A percentile compares a stretch with the other conserved stretches of the same genome.
These are phyloP conservation scores for Cryphonectria radicalis DNA, from an alignment of 2,329 filamentous ascomycete genomes.

Conservation along the genomic window DNA sequence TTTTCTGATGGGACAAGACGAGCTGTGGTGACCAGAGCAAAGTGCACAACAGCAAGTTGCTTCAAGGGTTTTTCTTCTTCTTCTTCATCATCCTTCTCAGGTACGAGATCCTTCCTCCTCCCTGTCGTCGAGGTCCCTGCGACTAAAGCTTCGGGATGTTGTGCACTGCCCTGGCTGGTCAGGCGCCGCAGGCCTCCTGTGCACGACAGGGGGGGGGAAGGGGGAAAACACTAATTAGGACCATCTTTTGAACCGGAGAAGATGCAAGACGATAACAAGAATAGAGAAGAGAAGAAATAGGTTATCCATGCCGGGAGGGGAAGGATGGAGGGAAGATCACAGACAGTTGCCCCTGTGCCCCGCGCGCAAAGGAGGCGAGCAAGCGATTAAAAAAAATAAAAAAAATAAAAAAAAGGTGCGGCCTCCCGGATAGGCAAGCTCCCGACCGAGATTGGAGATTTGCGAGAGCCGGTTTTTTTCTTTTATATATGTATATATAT, in stretches of 20 bases:
- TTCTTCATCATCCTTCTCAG: too few relatives aligned
- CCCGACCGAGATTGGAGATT: neutral
- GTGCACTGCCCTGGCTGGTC: neutral
- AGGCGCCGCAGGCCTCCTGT: neutral
- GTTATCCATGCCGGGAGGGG: neutral
- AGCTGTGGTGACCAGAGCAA: neutral
- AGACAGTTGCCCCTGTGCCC: neutral
- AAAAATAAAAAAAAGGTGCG: neutral
- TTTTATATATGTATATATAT: neutral
- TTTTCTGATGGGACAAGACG: neutral
- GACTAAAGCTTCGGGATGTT: neutral
- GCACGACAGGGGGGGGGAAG: neutral
- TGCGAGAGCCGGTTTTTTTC: neutral
- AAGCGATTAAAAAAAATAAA: neutral
- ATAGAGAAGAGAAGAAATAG: neutral
- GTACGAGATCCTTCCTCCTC: neutral
- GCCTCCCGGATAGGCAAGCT: neutral
- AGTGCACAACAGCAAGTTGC: neutral
- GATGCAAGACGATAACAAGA: neutral
- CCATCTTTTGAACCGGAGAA: neutral
- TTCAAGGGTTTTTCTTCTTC: too few relatives aligned
- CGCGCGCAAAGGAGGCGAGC: neutral
- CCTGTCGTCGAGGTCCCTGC: neutral
- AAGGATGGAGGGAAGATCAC: neutral
- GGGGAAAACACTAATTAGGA: neutral